Evolutionary conservation across 331 rosid species (phyloP).

Genomic region (Pyrus hybrid): DNA sequence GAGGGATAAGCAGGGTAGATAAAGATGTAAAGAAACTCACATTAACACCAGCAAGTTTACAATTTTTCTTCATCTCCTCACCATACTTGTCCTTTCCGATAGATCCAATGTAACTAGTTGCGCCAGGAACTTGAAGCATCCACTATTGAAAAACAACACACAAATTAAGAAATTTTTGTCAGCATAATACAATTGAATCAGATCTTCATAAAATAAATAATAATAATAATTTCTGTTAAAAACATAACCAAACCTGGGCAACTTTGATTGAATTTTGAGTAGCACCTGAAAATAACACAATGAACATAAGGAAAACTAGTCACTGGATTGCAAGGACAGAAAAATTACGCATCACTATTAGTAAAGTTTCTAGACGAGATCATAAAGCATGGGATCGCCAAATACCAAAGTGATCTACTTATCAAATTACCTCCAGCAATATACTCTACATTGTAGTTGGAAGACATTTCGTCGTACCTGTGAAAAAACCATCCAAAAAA

Average conservation of each 20-base stretch:
- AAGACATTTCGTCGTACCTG: conserved; percentile 78
- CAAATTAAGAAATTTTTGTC: neutral
- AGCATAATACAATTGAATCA: neutral
- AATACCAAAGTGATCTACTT: neutral
- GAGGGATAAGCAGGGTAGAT: neutral
- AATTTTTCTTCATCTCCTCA: conserved; percentile 75
- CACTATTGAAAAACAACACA: conserved; percentile 33
- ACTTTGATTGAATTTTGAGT: conserved; percentile 87
- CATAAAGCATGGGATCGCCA: neutral
- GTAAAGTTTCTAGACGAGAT: neutral
- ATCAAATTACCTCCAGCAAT: conserved; percentile 83
- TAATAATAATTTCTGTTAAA: neutral
- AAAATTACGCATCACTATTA: neutral
- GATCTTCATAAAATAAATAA: neutral
- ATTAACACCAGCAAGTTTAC: conserved; percentile 67
- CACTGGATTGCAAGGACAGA: neutral
- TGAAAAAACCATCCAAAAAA: neutral
- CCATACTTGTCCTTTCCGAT: conserved; percentile 96
- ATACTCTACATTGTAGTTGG: conserved; percentile 60
- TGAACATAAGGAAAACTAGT: neutral
- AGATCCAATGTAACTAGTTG: conserved; percentile 85
- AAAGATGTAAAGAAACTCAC: conserved; percentile 32
- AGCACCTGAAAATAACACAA: conserved; percentile 47
- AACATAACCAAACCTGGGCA: conserved; percentile 58
- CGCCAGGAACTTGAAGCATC: conserved; percentile 87